Evolutionary conservation across 2,329 filamentous ascomycete genomes (phyloP), one percentile per base, ranked within the genome.

Genomic region (Fusarium bulbicola): DNA sequence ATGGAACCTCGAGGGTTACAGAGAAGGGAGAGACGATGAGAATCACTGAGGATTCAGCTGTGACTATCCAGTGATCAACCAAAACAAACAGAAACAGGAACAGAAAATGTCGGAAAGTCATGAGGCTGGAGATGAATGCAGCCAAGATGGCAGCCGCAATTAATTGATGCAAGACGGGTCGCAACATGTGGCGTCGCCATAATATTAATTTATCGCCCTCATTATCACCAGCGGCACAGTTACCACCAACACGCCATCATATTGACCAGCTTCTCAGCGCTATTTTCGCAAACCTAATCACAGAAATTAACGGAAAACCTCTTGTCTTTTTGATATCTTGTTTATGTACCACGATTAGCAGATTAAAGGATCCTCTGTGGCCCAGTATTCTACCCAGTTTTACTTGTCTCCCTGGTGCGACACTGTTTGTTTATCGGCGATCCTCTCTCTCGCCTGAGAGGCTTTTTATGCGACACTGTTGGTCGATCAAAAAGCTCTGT

Each of bases 311-410:
- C n/a, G 15, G 18, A 20, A 20, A 15, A 52, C 20, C 10, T 34
- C n/a, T 24, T 7, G 16, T 50, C 16, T 26, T 28, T 57, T 32
- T 37, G 49, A 54, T 45, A 32, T 60, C n/a, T n/a, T 34, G n/a
- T 56, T 58, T 56, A 52, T 34, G 43, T 59, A 47, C n/a, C 46
- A 52, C 59, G 42, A 34, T 47, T 49, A 13, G 47, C 50, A 72
- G 64, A 72, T 72, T 68, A 72, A 72, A 72, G 69, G 68, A 72
- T 64, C 58, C 49, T 54, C 16, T 43, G 26, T 34, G 68, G 65
- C 69, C 69, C 69, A 49, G 40, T 68, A n/a, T 72, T 72, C 34
- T 68, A 65, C 50, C 63, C 37, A 21, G 56, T 68, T 72, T 72
- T 69, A 30, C 8, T 12, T 12, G 15, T 30, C 30, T 46, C 54